phyloP scores from a whole-genome alignment of 352 stramenopile genomes.

The Globisporangium nagaii region DNA sequence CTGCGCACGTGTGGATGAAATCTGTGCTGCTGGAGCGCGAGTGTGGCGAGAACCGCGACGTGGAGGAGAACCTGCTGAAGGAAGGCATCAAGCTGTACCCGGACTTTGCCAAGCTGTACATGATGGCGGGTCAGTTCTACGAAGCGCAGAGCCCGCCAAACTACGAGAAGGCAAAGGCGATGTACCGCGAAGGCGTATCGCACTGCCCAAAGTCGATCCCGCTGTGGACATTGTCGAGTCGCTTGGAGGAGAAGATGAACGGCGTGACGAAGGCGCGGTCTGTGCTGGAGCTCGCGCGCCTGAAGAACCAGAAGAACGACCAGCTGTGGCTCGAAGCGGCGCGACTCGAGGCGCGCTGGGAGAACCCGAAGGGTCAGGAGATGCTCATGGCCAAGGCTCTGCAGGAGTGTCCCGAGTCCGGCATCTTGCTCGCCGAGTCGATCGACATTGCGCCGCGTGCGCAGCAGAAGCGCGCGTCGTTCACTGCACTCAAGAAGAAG shows the following conservation, averaged over 20 bases:
- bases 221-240: slow-evolving; percentile 93
- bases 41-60: slow-evolving; percentile 38
- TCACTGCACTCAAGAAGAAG: slow-evolving; percentile 95
- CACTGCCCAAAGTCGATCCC: slow-evolving; percentile 90
- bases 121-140: slow-evolving; percentile 97
- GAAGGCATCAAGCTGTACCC: slow-evolving; percentile 90
- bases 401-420: slow-evolving; percentile 95
- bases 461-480: slow-evolving; percentile 95
- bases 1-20: slow-evolving; percentile 97
- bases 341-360: slow-evolving; percentile 88
- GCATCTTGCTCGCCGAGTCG: slow-evolving; percentile 93
- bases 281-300: slow-evolving; percentile 93
- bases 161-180: slow-evolving; percentile 78
- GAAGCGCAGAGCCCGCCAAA: slow-evolving; percentile 46
- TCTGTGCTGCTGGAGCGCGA: slow-evolving; percentile 96
- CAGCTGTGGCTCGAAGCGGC: slow-evolving; percentile 96
- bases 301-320: slow-evolving; percentile 94
- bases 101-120: slow-evolving; percentile 94
- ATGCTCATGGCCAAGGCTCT: slow-evolving; percentile 96
- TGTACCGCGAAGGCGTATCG: slow-evolving; percentile 91
- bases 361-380: slow-evolving; percentile 93
- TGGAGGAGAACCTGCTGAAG: slow-evolving; percentile 85
- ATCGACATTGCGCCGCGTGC: slow-evolving; percentile 93
- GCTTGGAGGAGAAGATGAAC: slow-evolving; percentile 88
- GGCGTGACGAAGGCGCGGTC: slow-evolving; percentile 95